phyloP scores from a whole-genome alignment of 805 yeast genomes.

The Schizosaccharomyces lindneri region DNA sequence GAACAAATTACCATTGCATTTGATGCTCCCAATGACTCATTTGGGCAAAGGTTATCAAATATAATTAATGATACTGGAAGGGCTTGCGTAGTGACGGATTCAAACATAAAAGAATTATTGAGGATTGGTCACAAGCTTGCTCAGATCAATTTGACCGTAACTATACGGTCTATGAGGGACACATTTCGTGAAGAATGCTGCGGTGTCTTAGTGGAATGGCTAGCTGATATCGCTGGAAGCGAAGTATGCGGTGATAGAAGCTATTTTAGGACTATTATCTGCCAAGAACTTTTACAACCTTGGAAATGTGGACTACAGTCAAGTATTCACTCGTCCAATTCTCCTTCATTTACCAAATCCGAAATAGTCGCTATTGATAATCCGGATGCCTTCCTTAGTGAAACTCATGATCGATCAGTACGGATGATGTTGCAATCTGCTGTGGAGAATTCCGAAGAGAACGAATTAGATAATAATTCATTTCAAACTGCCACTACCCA shows the following conservation, averaged over 20 bases:
- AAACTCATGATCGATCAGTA: neutral
- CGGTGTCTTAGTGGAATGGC: slow-evolving; percentile 44
- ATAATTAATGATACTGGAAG: slow-evolving; percentile 48
- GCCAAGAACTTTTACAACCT: slow-evolving; percentile 17
- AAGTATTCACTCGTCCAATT: neutral
- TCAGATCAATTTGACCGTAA: slow-evolving; percentile 38
- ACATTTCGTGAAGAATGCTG: slow-evolving; percentile 60
- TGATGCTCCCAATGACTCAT: slow-evolving; percentile 33
- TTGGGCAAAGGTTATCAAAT: slow-evolving; percentile 33
- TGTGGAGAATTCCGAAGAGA: neutral
- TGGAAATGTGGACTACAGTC: neutral
- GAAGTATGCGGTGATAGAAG: slow-evolving; percentile 26
- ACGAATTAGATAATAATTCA: neutral
- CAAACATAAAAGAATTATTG: neutral
- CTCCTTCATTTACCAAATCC: neutral
- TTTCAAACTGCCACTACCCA: neutral
- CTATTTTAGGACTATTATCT: slow-evolving; percentile 24
- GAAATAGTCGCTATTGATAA: neutral
- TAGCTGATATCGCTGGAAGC: slow-evolving; percentile 31
- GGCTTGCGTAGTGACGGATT: slow-evolving; percentile 19
- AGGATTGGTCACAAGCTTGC: neutral
- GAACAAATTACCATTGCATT: slow-evolving; percentile 41
- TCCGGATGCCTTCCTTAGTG: neutral
- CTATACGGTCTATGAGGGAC: slow-evolving; percentile 44
- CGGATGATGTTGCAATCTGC: no score